Percentiles rank a stretch among this genome's conserved stretches.
Conservation (phyloP, 495 filamentous ascomycete genomes). For the Lasiosphaeria miniovina region DNA sequence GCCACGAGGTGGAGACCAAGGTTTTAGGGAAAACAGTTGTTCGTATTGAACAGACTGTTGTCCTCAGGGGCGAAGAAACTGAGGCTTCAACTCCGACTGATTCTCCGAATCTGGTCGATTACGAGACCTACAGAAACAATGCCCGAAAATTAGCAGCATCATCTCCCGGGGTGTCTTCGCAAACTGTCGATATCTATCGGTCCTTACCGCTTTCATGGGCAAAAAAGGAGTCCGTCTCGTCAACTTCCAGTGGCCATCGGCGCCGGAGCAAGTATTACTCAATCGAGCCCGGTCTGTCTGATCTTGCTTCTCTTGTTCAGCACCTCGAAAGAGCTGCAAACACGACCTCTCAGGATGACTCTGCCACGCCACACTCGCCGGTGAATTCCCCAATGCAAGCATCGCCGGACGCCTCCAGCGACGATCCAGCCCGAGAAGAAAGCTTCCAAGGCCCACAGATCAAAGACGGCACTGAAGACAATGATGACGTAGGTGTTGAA, state of each 20-base stretch:
- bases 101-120: background rate
- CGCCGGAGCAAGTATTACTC: slow-evolving; percentile 22
- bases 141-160: background rate
- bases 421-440: background rate
- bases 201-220: slow-evolving; percentile 6
- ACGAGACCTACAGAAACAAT: slow-evolving; percentile 6
- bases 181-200: slow-evolving; percentile 3
- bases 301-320: slow-evolving; percentile 21
- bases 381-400: background rate
- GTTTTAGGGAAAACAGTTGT: background rate
- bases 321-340: slow-evolving; percentile 15
- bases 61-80: background rate
- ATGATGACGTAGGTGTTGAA: background rate
- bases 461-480: background rate
- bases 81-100: background rate
- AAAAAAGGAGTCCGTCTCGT: slow-evolving; percentile 9
- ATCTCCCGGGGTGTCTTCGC: slow-evolving; percentile 4
- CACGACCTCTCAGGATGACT: slow-evolving; percentile 1
- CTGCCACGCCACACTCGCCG: background rate
- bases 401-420: background rate
- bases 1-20: background rate
- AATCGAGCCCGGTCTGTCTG: slow-evolving; percentile 24
- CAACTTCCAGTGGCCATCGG: slow-evolving; percentile 3
- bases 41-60: slow-evolving; percentile 1
- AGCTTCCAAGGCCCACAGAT: background rate